These are phyloP conservation scores for Clausena lansium DNA, from an alignment of 345 rosid species.

Conservation along the genomic window DNA sequence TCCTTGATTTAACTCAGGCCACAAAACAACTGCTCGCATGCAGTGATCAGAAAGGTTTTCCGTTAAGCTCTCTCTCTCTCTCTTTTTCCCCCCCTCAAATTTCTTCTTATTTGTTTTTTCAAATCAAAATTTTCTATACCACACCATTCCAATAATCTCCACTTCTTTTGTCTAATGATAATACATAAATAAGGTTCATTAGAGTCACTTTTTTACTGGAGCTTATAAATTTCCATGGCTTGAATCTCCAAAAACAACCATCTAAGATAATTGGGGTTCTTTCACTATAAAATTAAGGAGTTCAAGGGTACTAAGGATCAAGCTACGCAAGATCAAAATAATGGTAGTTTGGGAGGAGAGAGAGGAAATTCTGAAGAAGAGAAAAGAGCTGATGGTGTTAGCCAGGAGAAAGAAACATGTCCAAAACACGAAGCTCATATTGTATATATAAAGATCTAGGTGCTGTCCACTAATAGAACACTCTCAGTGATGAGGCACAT, in stretches of 20 bases:
- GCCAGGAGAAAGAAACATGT: neutral
- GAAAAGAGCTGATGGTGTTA: neutral
- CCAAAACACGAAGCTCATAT: too few relatives aligned
- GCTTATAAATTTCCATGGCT: neutral
- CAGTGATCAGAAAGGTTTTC: neutral
- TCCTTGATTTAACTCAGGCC: neutral
- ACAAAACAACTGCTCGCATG: constrained; percentile 1
- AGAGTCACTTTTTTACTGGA: neutral
- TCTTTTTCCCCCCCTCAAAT: neutral
- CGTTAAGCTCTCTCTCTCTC: neutral
- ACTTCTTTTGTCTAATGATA: neutral
- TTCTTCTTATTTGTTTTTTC: too few relatives aligned
- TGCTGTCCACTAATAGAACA: neutral
- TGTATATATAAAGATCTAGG: neutral
- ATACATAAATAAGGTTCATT: neutral
- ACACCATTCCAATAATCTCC: neutral
- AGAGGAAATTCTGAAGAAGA: neutral
- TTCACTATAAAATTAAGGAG: neutral
- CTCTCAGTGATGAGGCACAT: neutral
- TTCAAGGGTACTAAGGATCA: neutral
- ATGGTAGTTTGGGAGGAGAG: neutral
- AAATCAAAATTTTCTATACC: neutral
- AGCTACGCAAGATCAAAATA: neutral
- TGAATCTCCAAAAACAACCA: neutral
- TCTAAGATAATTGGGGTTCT: neutral